Percentiles rank a stretch among this genome's conserved stretches.
phyloP scores from a whole-genome alignment of 306 rosid genomes.

The Malus sieversii region DNA sequence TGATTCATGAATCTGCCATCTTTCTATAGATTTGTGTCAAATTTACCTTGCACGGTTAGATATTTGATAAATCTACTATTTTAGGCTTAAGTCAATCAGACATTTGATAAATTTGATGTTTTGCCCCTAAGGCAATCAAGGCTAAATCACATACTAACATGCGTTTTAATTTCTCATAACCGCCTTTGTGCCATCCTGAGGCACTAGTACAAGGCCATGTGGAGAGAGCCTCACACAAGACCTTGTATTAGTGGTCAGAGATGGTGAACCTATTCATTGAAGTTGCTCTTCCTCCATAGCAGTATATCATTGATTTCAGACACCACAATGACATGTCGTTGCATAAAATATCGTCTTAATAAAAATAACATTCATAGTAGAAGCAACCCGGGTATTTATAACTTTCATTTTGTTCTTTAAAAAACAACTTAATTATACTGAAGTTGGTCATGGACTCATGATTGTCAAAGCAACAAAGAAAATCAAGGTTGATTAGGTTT shows the following conservation, averaged over 20 bases:
- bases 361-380: background rate
- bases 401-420: background rate
- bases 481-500: constrained; percentile 55
- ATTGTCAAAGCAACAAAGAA: constrained; percentile 47
- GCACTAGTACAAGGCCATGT: background rate
- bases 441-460: constrained; percentile 21
- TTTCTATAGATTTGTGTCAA: background rate
- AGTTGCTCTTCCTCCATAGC: too few relatives aligned
- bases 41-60: background rate
- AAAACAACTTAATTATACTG: too few relatives aligned
- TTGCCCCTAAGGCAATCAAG: background rate
- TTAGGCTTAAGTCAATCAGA: background rate
- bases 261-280: too few relatives aligned
- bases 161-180: background rate
- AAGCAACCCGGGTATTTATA: background rate
- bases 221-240: background rate
- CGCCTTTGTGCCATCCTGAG: background rate
- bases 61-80: background rate
- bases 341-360: background rate
- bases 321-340: background rate
- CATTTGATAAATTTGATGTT: too few relatives aligned
- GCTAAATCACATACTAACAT: too few relatives aligned
- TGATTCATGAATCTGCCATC: too few relatives aligned
- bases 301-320: background rate
- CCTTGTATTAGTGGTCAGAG: background rate